Conservation (phyloP, 2,329 filamentous ascomycete genomes). For the Aspergillus costaricaensis region DNA sequence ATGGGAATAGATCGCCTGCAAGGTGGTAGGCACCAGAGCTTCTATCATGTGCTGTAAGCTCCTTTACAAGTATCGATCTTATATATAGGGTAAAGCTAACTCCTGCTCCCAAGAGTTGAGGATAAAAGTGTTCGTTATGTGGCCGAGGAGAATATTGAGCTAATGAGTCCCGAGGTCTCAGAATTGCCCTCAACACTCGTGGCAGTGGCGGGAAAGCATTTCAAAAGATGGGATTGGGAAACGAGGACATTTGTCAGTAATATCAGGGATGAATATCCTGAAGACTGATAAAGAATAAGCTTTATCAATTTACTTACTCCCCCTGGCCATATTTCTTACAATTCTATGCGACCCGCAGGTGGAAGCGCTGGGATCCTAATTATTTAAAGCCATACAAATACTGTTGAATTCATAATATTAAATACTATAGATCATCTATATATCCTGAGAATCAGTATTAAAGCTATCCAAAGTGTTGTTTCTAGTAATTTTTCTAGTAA, state of each 20-base stretch:
- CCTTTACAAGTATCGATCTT: neutral
- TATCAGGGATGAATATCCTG: conserved; percentile 1
- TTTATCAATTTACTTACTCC: too few species aligned
- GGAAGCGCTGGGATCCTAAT: too few species aligned
- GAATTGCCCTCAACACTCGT: conserved; percentile 57
- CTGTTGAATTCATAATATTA: neutral
- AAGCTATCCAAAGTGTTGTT: too few species aligned
- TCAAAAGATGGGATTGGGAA: conserved; percentile 76
- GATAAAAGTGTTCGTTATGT: conserved; percentile 73
- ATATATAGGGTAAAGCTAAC: conserved; percentile 15
- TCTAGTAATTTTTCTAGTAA: too few species aligned
- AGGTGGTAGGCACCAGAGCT: conserved; percentile 67
- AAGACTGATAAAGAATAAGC: neutral
- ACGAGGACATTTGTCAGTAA: neutral
- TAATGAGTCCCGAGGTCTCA: conserved; percentile 57
- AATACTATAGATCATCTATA: too few species aligned
- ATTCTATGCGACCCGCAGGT: too few species aligned
- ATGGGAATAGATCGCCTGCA: conserved; percentile 64
- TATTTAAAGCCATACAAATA: neutral
- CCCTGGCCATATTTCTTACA: too few species aligned
- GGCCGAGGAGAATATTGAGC: conserved; percentile 76
- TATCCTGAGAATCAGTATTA: too few species aligned
- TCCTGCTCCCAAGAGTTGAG: conserved; percentile 53
- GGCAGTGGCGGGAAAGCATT: conserved; percentile 76
- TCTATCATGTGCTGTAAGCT: conserved; percentile 85